A percentile compares a stretch with the other conserved stretches of the same genome.
Conservation (phyloP, 2,329 filamentous ascomycete genomes). For the Sporothrix curviconia region DNA sequence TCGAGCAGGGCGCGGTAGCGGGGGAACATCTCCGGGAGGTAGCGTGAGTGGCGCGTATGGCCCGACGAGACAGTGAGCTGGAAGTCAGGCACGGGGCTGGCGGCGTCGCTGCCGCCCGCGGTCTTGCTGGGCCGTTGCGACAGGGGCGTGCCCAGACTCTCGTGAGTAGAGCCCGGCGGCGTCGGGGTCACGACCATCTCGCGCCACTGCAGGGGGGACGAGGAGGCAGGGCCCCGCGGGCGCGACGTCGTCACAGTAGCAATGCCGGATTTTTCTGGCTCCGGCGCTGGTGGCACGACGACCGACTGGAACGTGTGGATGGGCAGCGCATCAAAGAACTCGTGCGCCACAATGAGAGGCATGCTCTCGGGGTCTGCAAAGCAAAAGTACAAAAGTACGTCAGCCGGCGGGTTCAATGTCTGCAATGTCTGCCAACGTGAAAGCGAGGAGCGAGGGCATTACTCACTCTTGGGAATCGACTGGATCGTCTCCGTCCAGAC, state of each 20-base stretch:
- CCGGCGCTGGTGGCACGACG: conserved; percentile 26
- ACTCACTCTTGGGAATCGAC: conserved; percentile 63
- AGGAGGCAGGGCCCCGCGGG: conserved; percentile 30
- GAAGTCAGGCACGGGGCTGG: conserved; percentile 67
- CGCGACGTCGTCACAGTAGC: too few species aligned
- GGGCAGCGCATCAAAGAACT: conserved; percentile 96
- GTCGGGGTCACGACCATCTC: conserved; percentile 72
- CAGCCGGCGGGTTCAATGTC: too few species aligned
- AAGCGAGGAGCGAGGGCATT: too few species aligned
- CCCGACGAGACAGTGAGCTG: conserved; percentile 70
- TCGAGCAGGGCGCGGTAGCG: conserved; percentile 72
- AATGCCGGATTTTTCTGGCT: conserved; percentile 33
- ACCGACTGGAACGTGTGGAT: conserved; percentile 91
- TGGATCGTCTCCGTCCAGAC: conserved; percentile 87
- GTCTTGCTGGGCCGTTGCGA: conserved; percentile 41
- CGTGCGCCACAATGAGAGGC: conserved; percentile 92
- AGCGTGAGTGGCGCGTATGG: conserved; percentile 73
- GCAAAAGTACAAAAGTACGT: not conserved
- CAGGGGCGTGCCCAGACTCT: conserved; percentile 47
- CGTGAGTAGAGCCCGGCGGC: conserved; percentile 47
- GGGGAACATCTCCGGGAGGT: conserved; percentile 73
- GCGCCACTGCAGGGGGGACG: conserved; percentile 59
- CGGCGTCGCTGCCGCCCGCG: conserved; percentile 36
- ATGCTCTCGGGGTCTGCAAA: conserved; percentile 59
- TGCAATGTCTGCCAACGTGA: too few species aligned